Evolutionary conservation across 208 protist genomes (phyloP).

Genomic region (Crithidia bombi): DNA sequence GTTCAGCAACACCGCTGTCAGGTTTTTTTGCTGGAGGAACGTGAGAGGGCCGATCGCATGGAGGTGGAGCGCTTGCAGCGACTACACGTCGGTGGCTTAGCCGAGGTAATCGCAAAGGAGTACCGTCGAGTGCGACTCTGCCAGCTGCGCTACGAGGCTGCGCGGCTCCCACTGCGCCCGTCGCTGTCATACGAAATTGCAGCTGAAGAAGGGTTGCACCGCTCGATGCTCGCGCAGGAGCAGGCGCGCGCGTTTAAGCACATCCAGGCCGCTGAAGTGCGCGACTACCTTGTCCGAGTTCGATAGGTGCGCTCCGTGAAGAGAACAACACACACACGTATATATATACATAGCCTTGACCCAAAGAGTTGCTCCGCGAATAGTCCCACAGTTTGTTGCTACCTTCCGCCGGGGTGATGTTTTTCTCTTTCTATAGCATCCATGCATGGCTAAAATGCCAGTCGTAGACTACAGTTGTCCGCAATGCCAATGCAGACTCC

Average conservation of each 20-base stretch:
- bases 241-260: slow-evolving; percentile 25
- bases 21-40: slow-evolving; percentile 28
- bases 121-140: slow-evolving; percentile 29
- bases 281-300: slow-evolving; percentile 20
- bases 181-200: slow-evolving; percentile 23
- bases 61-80: slow-evolving; percentile 37
- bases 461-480: no score
- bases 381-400: no score
- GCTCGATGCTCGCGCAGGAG: slow-evolving; percentile 29
- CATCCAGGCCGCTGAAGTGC: slow-evolving; percentile 25
- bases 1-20: slow-evolving; percentile 35
- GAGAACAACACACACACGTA: neutral
- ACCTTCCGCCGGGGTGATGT: no score
- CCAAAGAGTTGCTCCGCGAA: no score
- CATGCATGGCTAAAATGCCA: no score
- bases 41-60: slow-evolving; percentile 27
- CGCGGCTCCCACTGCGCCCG: slow-evolving; percentile 14
- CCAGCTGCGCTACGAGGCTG: slow-evolving; percentile 32
- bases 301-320: slow-evolving; percentile 4
- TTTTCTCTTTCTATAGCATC: no score
- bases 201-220: slow-evolving; percentile 31
- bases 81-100: slow-evolving; percentile 23
- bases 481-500: no score
- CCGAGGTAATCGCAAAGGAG: slow-evolving; percentile 28
- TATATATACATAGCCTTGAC: no score